Percentiles rank a stretch among this genome's conserved stretches.
Evolutionary conservation across 106 monocot species (phyloP).

Genomic region (Acanthochlamys bracteata): DNA sequence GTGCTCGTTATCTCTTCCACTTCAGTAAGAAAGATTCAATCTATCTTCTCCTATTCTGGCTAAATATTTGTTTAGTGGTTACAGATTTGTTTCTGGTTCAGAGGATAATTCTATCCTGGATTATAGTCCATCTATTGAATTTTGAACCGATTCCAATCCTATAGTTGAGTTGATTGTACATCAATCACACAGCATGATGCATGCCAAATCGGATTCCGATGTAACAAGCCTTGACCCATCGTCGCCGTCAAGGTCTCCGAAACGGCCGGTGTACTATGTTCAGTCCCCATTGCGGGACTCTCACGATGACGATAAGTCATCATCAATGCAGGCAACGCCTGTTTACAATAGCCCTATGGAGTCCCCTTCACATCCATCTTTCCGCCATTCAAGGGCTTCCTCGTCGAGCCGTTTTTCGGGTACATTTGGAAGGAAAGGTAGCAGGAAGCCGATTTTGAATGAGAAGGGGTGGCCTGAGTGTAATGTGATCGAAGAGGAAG

Average conservation of each 20-base stretch:
- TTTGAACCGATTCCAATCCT: neutral
- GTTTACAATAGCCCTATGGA: constrained; percentile 79
- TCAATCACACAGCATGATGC: constrained; percentile 36
- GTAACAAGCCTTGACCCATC: constrained; percentile 83
- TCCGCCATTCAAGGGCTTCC: constrained; percentile 71
- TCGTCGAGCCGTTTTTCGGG: constrained; percentile 89
- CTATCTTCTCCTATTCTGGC: too few relatives aligned
- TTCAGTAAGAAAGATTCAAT: too few relatives aligned
- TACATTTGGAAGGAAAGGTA: constrained; percentile 49
- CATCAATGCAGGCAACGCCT: constrained; percentile 76
- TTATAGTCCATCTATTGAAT: neutral
- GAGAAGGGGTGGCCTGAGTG: constrained; percentile 85
- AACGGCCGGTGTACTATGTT: constrained; percentile 68
- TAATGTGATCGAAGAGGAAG: constrained; percentile 71
- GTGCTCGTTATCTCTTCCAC: too few relatives aligned
- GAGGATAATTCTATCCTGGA: too few relatives aligned
- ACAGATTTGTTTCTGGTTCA: too few relatives aligned
- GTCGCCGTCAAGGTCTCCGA: constrained; percentile 70
- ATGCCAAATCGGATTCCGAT: constrained; percentile 85
- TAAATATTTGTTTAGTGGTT: too few relatives aligned
- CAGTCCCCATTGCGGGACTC: constrained; percentile 88
- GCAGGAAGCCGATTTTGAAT: constrained; percentile 35
- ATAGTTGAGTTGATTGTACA: neutral
- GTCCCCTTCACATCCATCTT: constrained; percentile 61
- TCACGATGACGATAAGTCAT: constrained; percentile 79